Evolutionary conservation across 495 filamentous ascomycete genomes (phyloP).

Genomic region (Letharia columbiana): DNA sequence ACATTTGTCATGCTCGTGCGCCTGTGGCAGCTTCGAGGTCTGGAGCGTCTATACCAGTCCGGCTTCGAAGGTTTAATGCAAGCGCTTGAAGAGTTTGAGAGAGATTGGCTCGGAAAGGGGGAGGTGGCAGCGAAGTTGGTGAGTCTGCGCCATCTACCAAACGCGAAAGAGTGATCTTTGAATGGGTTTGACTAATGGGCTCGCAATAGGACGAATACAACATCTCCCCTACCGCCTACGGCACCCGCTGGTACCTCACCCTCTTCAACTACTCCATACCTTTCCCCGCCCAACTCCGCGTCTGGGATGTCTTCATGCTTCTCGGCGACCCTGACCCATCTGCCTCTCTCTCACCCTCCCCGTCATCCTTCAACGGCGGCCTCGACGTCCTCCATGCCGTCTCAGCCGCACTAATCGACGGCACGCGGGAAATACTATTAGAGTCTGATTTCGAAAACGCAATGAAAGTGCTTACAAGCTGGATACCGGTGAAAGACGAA

Average conservation of each 20-base stretch:
- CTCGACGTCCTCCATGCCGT: constrained; percentile 89
- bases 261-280: constrained; percentile 97
- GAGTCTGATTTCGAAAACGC: constrained; percentile 95
- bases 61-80: constrained; percentile 85
- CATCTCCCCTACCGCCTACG: constrained; percentile 85
- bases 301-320: constrained; percentile 99
- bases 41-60: constrained; percentile 73
- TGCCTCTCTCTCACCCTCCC: neutral
- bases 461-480: constrained; percentile 95
- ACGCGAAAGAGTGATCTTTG: neutral
- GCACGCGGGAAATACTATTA: constrained; percentile 80
- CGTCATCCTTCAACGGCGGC: constrained; percentile 47
- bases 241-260: constrained; percentile 94
- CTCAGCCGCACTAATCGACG: constrained; percentile 84
- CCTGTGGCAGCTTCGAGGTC: constrained; percentile 78
- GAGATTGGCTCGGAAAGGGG: constrained; percentile 67
- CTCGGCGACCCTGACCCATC: constrained; percentile 60
- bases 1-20: constrained; percentile 92
- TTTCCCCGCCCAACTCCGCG: constrained; percentile 90
- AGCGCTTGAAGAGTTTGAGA: constrained; percentile 81
- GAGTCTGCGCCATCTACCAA: constrained; percentile 32
- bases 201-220: constrained; percentile 57
- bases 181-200: constrained; percentile 17
- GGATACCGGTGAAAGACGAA: constrained; percentile 91
- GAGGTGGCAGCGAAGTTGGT: constrained; percentile 72